phyloP scores from a whole-genome alignment of 352 stramenopile genomes.

The Pseudoperonospora humuli region DNA sequence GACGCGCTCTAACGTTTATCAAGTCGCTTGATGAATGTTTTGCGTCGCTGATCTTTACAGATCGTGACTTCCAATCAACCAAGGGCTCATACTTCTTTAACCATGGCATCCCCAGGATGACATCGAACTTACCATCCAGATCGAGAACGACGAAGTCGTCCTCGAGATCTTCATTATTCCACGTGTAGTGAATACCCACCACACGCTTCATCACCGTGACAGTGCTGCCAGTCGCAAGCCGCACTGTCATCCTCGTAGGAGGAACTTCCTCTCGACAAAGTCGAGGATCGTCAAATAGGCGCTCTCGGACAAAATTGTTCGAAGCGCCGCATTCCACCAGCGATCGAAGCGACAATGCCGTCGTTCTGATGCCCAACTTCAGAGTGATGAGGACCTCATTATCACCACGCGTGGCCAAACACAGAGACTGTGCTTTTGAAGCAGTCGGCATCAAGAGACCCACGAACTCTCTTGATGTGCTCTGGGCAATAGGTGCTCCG shows the following conservation, averaged over 20 bases:
- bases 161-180: neutral
- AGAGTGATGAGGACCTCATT: neutral
- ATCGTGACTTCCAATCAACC: neutral
- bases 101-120: neutral
- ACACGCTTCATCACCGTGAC: neutral
- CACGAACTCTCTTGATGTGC: neutral
- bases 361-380: neutral
- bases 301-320: neutral
- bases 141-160: neutral
- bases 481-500: neutral
- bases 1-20: neutral
- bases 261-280: neutral
- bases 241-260: neutral
- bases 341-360: neutral
- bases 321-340: neutral
- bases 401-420: neutral
- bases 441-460: neutral
- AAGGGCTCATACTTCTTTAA: neutral
- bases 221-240: neutral
- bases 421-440: neutral
- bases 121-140: neutral
- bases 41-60: neutral
- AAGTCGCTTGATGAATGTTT: too few relatives aligned
- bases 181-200: neutral
- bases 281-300: neutral